Percentiles rank a stretch among this genome's conserved stretches.
Evolutionary conservation across 1,284 basidiomycete genomes (phyloP).

Genomic region (Ustilago nuda): DNA sequence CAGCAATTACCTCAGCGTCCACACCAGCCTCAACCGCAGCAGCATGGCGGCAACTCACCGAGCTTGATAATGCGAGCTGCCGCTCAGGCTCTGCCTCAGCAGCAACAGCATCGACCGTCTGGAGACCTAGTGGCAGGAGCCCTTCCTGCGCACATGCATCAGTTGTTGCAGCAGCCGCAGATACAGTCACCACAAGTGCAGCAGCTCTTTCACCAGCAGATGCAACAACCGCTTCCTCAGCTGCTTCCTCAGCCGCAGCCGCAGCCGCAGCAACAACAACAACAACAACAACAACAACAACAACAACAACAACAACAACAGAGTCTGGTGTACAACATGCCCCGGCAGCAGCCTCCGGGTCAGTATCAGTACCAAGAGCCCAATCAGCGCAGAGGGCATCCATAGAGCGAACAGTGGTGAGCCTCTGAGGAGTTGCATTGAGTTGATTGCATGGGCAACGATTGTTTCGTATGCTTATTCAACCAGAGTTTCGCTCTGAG

Average conservation of each 20-base stretch:
- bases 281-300: neutral
- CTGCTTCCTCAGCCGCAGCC: neutral
- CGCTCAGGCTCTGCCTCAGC: conserved; percentile 2
- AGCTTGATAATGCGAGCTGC: conserved; percentile 8
- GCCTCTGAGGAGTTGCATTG: neutral
- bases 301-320: conserved; percentile 2
- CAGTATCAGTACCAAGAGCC: conserved; percentile 17
- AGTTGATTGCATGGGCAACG: neutral
- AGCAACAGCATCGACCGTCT: conserved; percentile 12
- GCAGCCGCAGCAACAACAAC: conserved; percentile 5
- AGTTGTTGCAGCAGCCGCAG: conserved; percentile 10
- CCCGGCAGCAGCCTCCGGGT: neutral
- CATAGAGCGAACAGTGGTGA: neutral
- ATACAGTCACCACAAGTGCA: neutral
- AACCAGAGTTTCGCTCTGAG: no score
- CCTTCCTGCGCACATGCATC: conserved; percentile 13
- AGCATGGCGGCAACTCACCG: neutral
- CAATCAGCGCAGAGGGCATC: conserved; percentile 19
- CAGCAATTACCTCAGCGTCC: neutral
- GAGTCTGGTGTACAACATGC: neutral
- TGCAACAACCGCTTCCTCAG: neutral
- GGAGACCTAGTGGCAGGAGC: neutral
- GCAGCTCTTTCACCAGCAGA: conserved; percentile 2
- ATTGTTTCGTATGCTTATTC: neutral
- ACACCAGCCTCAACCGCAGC: neutral